These are phyloP conservation scores for Euryodendron excelsum DNA, from an alignment of 148 eudicot species.

Conservation along the genomic window DNA sequence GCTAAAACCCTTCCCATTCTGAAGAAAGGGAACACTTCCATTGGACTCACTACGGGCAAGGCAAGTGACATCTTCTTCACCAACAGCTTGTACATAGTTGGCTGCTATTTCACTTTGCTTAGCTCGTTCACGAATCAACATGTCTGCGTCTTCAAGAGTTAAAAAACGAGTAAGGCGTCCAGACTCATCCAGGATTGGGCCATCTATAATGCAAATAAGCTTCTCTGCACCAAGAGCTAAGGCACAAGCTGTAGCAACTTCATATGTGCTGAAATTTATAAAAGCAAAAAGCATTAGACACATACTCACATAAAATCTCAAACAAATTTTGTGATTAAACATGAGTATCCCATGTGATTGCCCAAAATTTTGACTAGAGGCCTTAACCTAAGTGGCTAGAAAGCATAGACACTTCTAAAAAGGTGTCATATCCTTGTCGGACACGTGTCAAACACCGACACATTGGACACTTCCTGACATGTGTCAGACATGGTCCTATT, in stretches of 20 bases:
- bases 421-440: too few species aligned
- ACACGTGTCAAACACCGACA: too few species aligned
- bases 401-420: too few species aligned
- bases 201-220: constrained; percentile 91
- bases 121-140: constrained; percentile 78
- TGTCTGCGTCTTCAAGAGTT: constrained; percentile 86
- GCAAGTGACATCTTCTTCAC: constrained; percentile 50
- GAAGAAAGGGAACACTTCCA: constrained; percentile 30
- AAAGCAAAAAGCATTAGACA: constrained; percentile 9
- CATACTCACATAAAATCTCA: not conserved
- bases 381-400: not conserved
- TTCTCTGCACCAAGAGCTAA: constrained; percentile 94
- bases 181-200: constrained; percentile 79
- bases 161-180: constrained; percentile 84
- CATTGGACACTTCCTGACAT: too few species aligned
- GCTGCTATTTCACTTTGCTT: constrained; percentile 97
- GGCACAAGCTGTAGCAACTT: constrained; percentile 98
- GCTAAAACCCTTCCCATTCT: constrained; percentile 43
- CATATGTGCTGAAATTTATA: constrained; percentile 63
- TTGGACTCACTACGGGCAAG: constrained; percentile 36
- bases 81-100: constrained; percentile 89
- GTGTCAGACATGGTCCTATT: too few species aligned
- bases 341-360: not conserved
- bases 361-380: not conserved
- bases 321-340: too few species aligned